Conservation (phyloP, 108 stramenopile species). For the Cyclostephanos tholiformis region DNA sequence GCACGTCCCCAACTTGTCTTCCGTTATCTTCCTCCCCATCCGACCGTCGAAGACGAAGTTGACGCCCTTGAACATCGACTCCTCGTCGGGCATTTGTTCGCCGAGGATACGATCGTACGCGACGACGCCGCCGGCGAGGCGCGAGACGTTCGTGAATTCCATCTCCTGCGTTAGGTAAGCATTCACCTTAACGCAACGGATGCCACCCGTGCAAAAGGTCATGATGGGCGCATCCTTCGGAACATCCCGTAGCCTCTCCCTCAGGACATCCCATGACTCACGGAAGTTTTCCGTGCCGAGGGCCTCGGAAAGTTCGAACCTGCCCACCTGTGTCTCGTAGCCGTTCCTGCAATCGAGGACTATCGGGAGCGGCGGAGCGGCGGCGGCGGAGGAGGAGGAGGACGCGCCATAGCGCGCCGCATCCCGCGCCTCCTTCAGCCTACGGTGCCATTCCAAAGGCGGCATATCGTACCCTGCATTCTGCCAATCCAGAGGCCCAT, state of each 20-base stretch:
- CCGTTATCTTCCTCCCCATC: constrained; percentile 90
- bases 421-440: constrained; percentile 70
- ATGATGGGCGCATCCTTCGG: constrained; percentile 92
- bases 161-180: constrained; percentile 93
- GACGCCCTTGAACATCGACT: constrained; percentile 88
- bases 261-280: constrained; percentile 82
- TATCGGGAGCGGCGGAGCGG: constrained; percentile 54
- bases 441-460: constrained; percentile 93
- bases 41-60: constrained; percentile 98
- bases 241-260: constrained; percentile 72
- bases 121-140: constrained; percentile 94
- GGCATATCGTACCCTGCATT: constrained; percentile 90
- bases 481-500: constrained; percentile 82
- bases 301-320: constrained; percentile 89
- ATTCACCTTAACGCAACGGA: constrained; percentile 94
- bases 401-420: constrained; percentile 8
- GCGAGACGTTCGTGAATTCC: constrained; percentile 91
- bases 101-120: constrained; percentile 87
- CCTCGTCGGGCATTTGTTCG: constrained; percentile 64
- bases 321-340: constrained; percentile 94
- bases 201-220: constrained; percentile 93
- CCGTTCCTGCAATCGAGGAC: constrained; percentile 86
- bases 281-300: constrained; percentile 89
- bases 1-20: constrained; percentile 85
- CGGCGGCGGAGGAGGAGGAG: constrained; percentile 20